A percentile compares a stretch with the other conserved stretches of the same genome.
phyloP scores from a whole-genome alignment of 805 yeast genomes.

The Schizosaccharomyces octosporus region DNA sequence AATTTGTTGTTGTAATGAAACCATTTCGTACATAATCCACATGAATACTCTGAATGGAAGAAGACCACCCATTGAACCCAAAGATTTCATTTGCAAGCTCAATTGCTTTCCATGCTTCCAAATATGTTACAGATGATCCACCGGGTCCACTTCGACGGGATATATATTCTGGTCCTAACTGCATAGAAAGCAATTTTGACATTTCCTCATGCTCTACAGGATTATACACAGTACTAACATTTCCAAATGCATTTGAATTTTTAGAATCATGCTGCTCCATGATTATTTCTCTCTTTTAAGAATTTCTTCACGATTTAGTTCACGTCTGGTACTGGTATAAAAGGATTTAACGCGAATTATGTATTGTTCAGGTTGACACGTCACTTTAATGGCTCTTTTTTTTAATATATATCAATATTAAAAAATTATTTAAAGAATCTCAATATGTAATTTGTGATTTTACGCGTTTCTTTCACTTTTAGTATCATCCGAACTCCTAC shows the following conservation, averaged over 20 bases:
- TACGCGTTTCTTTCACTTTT: no score
- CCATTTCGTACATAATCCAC: slow-evolving; percentile 26
- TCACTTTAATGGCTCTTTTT: no score
- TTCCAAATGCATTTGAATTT: background rate
- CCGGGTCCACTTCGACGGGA: slow-evolving; percentile 42
- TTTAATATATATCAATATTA: no score
- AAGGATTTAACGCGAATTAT: no score
- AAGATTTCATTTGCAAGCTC: slow-evolving; percentile 50
- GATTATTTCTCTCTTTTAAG: no score
- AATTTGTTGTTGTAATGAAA: no score
- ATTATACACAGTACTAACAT: background rate
- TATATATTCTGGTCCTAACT: slow-evolving; percentile 34
- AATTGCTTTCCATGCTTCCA: slow-evolving; percentile 54
- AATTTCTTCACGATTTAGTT: no score
- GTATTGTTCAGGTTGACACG: no score
- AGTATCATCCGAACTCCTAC: no score
- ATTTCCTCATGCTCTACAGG: background rate
- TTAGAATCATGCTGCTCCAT: background rate
- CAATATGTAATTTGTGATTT: no score
- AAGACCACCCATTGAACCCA: slow-evolving; percentile 59
- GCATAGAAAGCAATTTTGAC: background rate
- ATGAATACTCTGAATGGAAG: slow-evolving; percentile 31
- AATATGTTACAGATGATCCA: slow-evolving; percentile 25
- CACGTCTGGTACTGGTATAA: no score
- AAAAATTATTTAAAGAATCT: no score